Percentiles rank a stretch among this genome's conserved stretches.
These are phyloP conservation scores for Gigaspora rosea DNA, from an alignment of 192 early-diverging fungal genomes.

Conservation along the genomic window DNA sequence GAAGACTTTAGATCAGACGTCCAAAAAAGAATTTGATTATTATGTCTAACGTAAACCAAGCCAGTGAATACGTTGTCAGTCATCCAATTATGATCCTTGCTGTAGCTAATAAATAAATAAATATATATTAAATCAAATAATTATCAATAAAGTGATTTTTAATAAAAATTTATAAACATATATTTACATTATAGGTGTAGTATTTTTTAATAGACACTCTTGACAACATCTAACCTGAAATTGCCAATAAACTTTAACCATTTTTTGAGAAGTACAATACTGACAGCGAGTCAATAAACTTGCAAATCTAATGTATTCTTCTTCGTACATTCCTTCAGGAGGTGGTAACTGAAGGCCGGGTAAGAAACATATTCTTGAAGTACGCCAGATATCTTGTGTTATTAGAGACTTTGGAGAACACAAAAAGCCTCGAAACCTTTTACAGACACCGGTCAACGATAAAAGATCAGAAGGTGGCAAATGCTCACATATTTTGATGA, in stretches of 20 bases:
- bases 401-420: slow-evolving; percentile 15
- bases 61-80: background rate
- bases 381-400: slow-evolving; percentile 27
- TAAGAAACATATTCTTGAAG: background rate
- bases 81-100: slow-evolving; percentile 9
- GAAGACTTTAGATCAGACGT: slow-evolving; percentile 12
- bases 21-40: slow-evolving; percentile 21
- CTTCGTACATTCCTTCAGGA: slow-evolving; percentile 28
- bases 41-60: slow-evolving; percentile 11
- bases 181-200: slow-evolving; percentile 6
- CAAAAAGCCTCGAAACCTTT: slow-evolving; percentile 7
- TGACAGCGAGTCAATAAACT: slow-evolving; percentile 15
- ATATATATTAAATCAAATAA: background rate
- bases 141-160: background rate
- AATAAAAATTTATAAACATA: background rate
- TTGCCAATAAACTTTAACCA: slow-evolving; percentile 25
- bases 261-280: slow-evolving; percentile 1
- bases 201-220: slow-evolving; percentile 18
- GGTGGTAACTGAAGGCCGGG: slow-evolving; percentile 19
- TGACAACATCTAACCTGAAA: slow-evolving; percentile 26
- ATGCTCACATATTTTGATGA: slow-evolving; percentile 30
- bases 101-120: slow-evolving; percentile 2
- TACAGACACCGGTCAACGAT: slow-evolving; percentile 15
- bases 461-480: slow-evolving; percentile 30
- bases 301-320: slow-evolving; percentile 20